phyloP scores from a whole-genome alignment of 2,329 filamentous ascomycete species.

The Elsinoe necatrix region DNA sequence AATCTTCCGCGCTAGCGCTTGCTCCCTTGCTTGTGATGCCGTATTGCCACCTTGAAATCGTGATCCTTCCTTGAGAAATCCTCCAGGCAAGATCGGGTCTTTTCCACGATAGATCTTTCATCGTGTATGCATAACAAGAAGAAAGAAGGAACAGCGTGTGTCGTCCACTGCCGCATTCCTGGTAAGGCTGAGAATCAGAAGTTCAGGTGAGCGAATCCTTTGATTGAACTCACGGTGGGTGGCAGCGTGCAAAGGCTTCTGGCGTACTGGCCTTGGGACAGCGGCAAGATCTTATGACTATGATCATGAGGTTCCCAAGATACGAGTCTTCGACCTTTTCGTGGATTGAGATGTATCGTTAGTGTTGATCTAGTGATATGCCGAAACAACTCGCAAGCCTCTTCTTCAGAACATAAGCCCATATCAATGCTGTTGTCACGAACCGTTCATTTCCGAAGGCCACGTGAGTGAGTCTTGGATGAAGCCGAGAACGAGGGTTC shows the following conservation, averaged over 20 bases:
- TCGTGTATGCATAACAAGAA: background rate
- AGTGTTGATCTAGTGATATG: no score
- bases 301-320: background rate
- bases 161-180: background rate
- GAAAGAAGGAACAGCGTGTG: background rate
- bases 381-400: no score
- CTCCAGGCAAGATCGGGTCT: background rate
- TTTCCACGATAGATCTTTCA: background rate
- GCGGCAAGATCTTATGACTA: background rate
- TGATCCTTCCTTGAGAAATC: background rate
- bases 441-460: background rate
- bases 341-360: no score
- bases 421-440: no score
- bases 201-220: background rate
- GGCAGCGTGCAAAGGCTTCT: background rate
- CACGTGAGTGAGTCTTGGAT: background rate
- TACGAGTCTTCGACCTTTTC: no score
- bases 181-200: background rate
- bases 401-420: no score
- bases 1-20: background rate
- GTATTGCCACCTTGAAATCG: background rate
- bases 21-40: background rate
- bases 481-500: background rate
- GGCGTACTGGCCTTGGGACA: background rate
- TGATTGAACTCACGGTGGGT: background rate